Conservation (phyloP, 495 filamentous ascomycete species). For the Cercophora sp. region DNA sequence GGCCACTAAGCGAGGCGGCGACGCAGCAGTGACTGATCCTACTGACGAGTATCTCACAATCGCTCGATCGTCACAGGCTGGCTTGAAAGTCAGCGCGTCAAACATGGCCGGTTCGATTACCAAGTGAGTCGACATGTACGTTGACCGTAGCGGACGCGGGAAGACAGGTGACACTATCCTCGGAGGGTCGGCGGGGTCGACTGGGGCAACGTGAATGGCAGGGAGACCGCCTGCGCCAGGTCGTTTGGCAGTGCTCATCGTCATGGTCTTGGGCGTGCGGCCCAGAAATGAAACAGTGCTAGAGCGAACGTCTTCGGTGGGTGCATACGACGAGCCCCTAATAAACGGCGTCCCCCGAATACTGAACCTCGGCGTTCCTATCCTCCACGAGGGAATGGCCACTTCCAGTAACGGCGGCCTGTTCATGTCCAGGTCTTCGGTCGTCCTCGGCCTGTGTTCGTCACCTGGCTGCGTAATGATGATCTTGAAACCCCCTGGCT, state of each 20-base stretch:
- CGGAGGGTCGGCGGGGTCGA: conserved; percentile 19
- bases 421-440: conserved; percentile 49
- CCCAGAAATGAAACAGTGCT: conserved; percentile 41
- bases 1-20: conserved; percentile 87
- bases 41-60: conserved; percentile 78
- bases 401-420: conserved; percentile 63
- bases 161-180: conserved; percentile 22
- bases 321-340: conserved; percentile 66
- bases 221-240: conserved; percentile 28
- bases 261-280: conserved; percentile 18
- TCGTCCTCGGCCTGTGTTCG: conserved; percentile 57
- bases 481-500: conserved; percentile 70
- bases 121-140: conserved; percentile 42
- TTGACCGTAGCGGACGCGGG: conserved; percentile 30
- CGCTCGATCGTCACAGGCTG: conserved; percentile 66
- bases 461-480: conserved; percentile 73
- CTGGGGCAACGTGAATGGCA: conserved; percentile 23
- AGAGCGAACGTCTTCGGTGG: conserved; percentile 46
- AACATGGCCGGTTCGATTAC: conserved; percentile 64
- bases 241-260: conserved; percentile 22
- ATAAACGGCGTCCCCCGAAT: conserved; percentile 72
- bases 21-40: conserved; percentile 81
- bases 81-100: conserved; percentile 69
- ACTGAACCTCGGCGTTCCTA: conserved; percentile 81
- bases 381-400: conserved; percentile 79